phyloP scores from a whole-genome alignment of 2,329 filamentous ascomycete species.

The Botryotinia narcissicola region DNA sequence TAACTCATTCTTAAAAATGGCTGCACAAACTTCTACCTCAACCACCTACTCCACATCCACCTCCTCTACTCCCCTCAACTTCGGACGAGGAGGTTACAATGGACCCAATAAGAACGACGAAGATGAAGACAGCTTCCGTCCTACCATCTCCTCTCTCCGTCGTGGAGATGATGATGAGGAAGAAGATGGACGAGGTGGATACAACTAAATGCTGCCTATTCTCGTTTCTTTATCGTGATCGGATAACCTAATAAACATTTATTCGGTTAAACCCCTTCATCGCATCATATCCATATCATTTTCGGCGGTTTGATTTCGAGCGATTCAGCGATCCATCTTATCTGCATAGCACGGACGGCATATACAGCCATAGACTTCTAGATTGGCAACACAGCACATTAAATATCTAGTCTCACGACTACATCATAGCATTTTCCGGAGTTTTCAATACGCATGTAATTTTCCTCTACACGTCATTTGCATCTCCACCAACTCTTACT shows the following conservation, averaged over 20 bases:
- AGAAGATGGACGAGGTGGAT: conserved; percentile 37
- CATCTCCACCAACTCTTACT: not conserved
- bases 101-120: conserved; percentile 23
- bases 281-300: not conserved
- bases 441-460: not conserved
- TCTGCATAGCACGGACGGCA: not conserved
- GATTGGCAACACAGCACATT: conserved; percentile 7
- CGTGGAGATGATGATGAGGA: conserved; percentile 36
- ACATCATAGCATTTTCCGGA: not conserved
- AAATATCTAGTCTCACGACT: not conserved
- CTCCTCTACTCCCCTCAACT: conserved; percentile 22
- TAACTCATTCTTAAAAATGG: conserved; percentile 27
- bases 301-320: not conserved
- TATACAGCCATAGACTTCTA: conserved; percentile 8
- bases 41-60: conserved; percentile 1
- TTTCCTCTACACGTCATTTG: not conserved
- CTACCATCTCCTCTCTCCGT: conserved; percentile 4
- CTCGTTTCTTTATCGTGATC: not conserved
- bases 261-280: conserved; percentile 15
- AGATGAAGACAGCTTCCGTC: conserved; percentile 23
- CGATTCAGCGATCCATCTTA: not conserved
- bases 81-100: conserved; percentile 34
- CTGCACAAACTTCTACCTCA: conserved; percentile 23
- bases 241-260: not conserved
- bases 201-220: conserved; percentile 28